Percentiles rank a stretch among this genome's conserved stretches.
Evolutionary conservation across 2,329 filamentous ascomycete species (phyloP).

Genomic region (Dothistroma septosporum): DNA sequence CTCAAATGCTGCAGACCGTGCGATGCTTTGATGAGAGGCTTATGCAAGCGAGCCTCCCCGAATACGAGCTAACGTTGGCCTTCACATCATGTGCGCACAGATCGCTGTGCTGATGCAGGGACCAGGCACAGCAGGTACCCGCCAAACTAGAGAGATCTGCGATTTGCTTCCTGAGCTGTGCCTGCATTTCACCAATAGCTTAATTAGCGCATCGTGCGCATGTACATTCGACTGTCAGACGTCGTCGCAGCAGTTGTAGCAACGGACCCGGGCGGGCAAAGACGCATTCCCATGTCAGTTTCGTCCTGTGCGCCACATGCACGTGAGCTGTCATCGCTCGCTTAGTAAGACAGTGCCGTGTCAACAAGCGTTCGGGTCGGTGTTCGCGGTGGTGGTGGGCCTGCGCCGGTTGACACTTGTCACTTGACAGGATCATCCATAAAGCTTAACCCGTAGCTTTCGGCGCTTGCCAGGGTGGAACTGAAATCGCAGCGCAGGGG

Average conservation of each 20-base stretch:
- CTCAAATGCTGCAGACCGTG: neutral
- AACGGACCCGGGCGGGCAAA: too few relatives aligned
- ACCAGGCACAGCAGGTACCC: too few relatives aligned
- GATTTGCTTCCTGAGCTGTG: neutral
- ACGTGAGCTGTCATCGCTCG: neutral
- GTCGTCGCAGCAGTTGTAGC: too few relatives aligned
- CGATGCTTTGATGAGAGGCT: constrained; percentile 1
- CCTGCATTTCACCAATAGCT: neutral
- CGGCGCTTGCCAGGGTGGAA: neutral
- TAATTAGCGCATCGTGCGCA: too few relatives aligned
- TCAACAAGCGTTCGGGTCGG: neutral
- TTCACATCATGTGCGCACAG: neutral
- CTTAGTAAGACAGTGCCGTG: neutral
- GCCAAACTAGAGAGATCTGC: neutral
- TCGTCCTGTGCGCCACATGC: neutral
- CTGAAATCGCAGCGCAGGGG: neutral
- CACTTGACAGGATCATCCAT: neutral
- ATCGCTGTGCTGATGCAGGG: constrained; percentile 2
- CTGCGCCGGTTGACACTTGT: neutral
- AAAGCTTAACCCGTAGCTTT: neutral
- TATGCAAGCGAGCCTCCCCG: constrained; percentile 2
- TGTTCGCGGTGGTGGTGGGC: neutral
- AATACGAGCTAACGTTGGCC: constrained; percentile 1
- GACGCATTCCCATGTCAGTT: too few relatives aligned
- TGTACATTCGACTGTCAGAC: too few relatives aligned